A percentile compares a stretch with the other conserved stretches of the same genome.
Conservation (phyloP, 2,329 filamentous ascomycete species). For the Neonectria faginata region DNA sequence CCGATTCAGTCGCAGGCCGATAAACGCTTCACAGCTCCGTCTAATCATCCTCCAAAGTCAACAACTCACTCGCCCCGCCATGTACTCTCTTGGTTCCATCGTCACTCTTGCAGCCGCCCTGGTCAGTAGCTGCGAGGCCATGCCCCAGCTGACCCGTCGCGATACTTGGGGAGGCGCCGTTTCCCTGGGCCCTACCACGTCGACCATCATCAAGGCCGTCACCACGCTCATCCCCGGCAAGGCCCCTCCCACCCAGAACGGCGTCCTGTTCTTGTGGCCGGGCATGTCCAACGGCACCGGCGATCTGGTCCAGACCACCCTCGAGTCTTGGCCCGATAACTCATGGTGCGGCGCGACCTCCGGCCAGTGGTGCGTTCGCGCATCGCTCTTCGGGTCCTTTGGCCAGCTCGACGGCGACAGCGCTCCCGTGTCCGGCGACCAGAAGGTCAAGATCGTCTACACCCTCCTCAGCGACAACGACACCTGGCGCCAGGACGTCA, state of each 20-base stretch:
- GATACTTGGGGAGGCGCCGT: conserved; percentile 39
- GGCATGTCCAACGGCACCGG: conserved; percentile 41
- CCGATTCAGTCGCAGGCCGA: conserved; percentile 14
- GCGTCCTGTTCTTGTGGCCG: conserved; percentile 35
- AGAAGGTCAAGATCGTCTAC: conserved; percentile 40
- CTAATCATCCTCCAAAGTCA: not conserved
- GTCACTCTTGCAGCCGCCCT: conserved; percentile 31
- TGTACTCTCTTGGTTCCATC: conserved; percentile 28
- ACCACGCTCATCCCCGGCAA: conserved; percentile 36
- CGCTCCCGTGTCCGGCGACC: conserved; percentile 30
- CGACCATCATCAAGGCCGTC: conserved; percentile 40
- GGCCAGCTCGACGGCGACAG: conserved; percentile 33
- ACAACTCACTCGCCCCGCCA: not conserved
- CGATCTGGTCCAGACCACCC: conserved; percentile 36
- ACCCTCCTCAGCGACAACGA: conserved; percentile 36
- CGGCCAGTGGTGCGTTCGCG: conserved; percentile 37
- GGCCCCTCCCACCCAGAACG: conserved; percentile 32
- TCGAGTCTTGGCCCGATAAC: conserved; percentile 38
- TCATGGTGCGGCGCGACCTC: conserved; percentile 36
- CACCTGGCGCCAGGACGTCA: conserved; percentile 36
- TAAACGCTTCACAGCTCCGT: not conserved
- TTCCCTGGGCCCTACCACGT: conserved; percentile 36
- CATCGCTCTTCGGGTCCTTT: conserved; percentile 37
- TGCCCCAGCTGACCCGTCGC: conserved; percentile 15
- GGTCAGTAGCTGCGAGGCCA: conserved; percentile 23